A percentile compares a stretch with the other conserved stretches of the same genome.
Evolutionary conservation across 2,329 filamentous ascomycete species (phyloP).

Genomic region (Calonectria naviculata): DNA sequence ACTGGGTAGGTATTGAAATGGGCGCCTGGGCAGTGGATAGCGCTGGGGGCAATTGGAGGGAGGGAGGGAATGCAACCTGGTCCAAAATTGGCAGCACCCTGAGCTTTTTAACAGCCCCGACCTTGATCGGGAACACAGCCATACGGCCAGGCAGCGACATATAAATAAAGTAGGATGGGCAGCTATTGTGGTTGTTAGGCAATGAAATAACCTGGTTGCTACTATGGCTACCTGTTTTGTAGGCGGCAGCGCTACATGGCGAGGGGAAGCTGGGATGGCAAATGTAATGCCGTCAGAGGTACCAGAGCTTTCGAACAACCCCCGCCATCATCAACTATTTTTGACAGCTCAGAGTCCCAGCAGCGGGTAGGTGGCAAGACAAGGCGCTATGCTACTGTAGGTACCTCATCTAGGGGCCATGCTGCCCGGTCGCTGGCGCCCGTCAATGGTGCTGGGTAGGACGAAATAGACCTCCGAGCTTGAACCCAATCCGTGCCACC

Average conservation of each 20-base stretch:
- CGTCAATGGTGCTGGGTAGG: neutral
- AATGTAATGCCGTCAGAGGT: neutral
- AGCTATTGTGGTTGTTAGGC: neutral
- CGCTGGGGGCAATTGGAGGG: slow-evolving; percentile 6
- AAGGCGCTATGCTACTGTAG: neutral
- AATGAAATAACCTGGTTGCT: neutral
- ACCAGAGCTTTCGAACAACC: neutral
- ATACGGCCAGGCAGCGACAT: slow-evolving; percentile 33
- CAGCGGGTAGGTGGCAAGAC: neutral
- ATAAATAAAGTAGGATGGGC: slow-evolving; percentile 6
- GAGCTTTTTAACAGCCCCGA: slow-evolving; percentile 26
- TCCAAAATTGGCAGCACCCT: slow-evolving; percentile 33
- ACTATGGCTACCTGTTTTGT: neutral
- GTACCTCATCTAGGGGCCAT: neutral
- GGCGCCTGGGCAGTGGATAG: slow-evolving; percentile 7
- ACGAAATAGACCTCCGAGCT: neutral
- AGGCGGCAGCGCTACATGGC: slow-evolving; percentile 3
- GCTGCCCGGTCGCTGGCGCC: neutral
- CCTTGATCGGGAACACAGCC: slow-evolving; percentile 14
- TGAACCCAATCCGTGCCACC: neutral
- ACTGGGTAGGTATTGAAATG: slow-evolving; percentile 16
- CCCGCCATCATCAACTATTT: neutral
- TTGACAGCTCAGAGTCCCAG: neutral
- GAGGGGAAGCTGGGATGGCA: neutral
- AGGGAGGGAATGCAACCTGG: slow-evolving; percentile 42